A percentile compares a stretch with the other conserved stretches of the same genome.
phyloP scores from a whole-genome alignment of 164 flowering plant genomes.

The Vitis labrusca region DNA sequence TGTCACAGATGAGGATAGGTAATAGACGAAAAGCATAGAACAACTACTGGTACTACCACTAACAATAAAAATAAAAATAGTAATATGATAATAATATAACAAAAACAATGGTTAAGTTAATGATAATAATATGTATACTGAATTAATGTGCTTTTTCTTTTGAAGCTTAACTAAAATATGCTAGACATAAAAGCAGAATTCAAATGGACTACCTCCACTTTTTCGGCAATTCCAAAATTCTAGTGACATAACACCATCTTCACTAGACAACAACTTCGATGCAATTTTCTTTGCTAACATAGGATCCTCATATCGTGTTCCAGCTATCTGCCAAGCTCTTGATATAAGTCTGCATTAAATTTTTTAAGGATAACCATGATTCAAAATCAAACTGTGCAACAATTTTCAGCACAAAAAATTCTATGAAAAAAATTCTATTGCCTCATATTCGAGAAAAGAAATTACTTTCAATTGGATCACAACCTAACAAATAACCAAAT shows the following conservation, averaged over 20 bases:
- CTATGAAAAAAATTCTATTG: background rate
- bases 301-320: constrained; percentile 61
- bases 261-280: constrained; percentile 39
- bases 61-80: background rate
- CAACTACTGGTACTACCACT: too few relatives aligned
- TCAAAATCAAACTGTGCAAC: background rate
- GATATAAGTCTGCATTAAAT: constrained; percentile 54
- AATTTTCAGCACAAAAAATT: background rate
- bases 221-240: constrained; percentile 66
- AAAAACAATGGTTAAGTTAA: background rate
- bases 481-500: background rate
- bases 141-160: background rate
- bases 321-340: constrained; percentile 75
- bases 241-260: constrained; percentile 19
- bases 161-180: background rate
- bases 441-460: background rate
- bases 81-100: background rate
- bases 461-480: background rate
- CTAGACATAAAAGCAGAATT: background rate
- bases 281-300: constrained; percentile 55
- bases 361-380: background rate
- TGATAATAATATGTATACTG: background rate
- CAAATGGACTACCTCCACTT: constrained; percentile 55
- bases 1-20: too few relatives aligned
- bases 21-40: too few relatives aligned